These are phyloP conservation scores for Cryomyces antarcticus DNA, from an alignment of 495 filamentous ascomycete genomes.

Conservation along the genomic window DNA sequence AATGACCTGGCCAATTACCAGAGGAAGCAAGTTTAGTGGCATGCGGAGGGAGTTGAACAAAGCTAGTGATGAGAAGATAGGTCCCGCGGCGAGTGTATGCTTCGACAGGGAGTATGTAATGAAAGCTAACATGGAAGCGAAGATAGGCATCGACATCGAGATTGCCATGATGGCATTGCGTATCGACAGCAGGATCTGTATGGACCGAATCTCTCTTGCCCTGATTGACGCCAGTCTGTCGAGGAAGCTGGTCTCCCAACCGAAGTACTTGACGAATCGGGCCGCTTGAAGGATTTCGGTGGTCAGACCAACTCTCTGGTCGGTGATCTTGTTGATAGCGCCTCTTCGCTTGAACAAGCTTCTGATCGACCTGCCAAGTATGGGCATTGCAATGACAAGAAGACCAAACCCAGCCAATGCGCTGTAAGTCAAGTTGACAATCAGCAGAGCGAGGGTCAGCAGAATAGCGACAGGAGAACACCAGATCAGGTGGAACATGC, in stretches of 20 bases:
- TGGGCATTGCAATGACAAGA: constrained; percentile 53
- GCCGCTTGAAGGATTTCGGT: constrained; percentile 85
- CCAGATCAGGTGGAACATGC: constrained; percentile 82
- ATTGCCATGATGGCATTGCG: constrained; percentile 71
- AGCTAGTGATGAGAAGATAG: constrained; percentile 79
- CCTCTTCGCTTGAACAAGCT: constrained; percentile 47
- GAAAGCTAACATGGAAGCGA: constrained; percentile 87
- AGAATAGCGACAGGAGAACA: constrained; percentile 58
- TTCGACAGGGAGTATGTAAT: constrained; percentile 72
- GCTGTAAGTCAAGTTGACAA: constrained; percentile 75
- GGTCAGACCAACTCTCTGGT: constrained; percentile 73
- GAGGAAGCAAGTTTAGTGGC: constrained; percentile 69
- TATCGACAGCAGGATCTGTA: constrained; percentile 61
- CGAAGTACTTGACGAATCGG: constrained; percentile 89
- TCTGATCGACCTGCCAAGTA: constrained; percentile 53
- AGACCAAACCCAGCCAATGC: constrained; percentile 75
- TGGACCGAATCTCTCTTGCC: constrained; percentile 48
- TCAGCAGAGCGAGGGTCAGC: constrained; percentile 54
- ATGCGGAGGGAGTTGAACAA: constrained; percentile 81
- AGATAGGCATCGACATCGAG: constrained; percentile 53
- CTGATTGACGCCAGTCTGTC: constrained; percentile 53
- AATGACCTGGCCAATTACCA: constrained; percentile 72
- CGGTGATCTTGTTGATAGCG: constrained; percentile 77
- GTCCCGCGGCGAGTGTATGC: constrained; percentile 48
- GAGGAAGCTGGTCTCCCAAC: constrained; percentile 79